These are phyloP conservation scores for Solanum medicagineum DNA, from an alignment of 257 asterid species.

Conservation along the genomic window DNA sequence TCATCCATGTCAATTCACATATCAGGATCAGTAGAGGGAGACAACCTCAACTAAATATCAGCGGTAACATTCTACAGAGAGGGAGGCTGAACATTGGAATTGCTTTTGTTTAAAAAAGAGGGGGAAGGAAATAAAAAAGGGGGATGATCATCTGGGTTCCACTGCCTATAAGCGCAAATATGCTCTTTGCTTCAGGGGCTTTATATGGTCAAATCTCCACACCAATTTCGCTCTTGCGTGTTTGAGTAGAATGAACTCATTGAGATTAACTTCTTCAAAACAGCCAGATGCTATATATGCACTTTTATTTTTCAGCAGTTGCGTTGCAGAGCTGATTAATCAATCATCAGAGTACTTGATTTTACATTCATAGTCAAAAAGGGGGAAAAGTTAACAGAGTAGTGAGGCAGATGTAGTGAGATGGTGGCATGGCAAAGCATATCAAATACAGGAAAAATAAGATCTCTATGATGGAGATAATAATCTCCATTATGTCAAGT, in stretches of 20 bases:
- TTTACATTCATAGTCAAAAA: background rate
- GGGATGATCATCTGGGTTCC: background rate
- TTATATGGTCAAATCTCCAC: background rate
- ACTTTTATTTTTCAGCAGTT: background rate
- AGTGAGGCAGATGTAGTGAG: background rate
- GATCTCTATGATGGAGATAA: background rate
- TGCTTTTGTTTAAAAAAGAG: background rate
- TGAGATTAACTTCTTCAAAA: background rate
- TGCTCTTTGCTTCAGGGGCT: background rate
- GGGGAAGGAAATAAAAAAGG: background rate
- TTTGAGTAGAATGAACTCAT: background rate
- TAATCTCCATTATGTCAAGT: background rate
- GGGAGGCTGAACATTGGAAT: background rate
- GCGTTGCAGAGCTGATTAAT: background rate
- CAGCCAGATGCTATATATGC: background rate
- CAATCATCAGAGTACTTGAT: background rate
- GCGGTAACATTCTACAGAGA: background rate
- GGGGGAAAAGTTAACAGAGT: background rate
- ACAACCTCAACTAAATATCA: background rate
- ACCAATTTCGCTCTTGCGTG: background rate
- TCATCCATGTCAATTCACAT: background rate
- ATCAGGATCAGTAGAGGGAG: background rate
- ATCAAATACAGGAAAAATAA: background rate
- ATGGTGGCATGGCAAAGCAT: background rate
- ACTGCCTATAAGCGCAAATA: background rate